A percentile compares a stretch with the other conserved stretches of the same genome.
phyloP scores from a whole-genome alignment of 176 grass and related monocot genomes.

The Microstegium vimineum region DNA sequence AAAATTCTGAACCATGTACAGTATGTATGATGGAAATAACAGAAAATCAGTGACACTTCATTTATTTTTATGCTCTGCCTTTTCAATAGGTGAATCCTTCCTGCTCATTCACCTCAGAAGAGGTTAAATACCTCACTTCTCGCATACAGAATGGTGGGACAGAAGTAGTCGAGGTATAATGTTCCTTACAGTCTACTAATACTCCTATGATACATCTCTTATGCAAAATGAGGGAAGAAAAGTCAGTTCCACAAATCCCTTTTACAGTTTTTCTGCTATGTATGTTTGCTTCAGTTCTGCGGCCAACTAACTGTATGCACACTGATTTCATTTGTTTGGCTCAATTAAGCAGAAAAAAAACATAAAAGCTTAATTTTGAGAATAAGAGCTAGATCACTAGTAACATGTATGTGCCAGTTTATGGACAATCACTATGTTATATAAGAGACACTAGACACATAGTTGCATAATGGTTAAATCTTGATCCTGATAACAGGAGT shows the following conservation, averaged over 20 bases:
- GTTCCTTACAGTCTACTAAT: neutral
- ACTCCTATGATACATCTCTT: neutral
- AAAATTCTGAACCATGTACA: neutral
- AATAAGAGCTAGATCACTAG: neutral
- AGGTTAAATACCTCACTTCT: constrained; percentile 67
- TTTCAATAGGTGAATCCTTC: constrained; percentile 57
- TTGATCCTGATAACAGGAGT: neutral
- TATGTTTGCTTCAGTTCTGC: neutral
- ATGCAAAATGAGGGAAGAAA: neutral
- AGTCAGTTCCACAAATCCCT: neutral
- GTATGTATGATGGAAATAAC: neutral
- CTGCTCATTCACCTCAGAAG: constrained; percentile 64
- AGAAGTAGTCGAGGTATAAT: constrained; percentile 86
- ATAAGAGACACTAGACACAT: neutral
- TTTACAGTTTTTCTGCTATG: neutral
- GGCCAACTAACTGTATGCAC: too few species aligned
- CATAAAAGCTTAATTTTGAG: constrained; percentile 14
- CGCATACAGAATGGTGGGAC: constrained; percentile 96
- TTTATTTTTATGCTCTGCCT: constrained; percentile 14
- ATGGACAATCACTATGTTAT: neutral
- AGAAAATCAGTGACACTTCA: neutral
- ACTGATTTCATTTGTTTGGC: constrained; percentile 1
- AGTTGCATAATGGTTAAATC: neutral
- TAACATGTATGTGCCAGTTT: neutral
- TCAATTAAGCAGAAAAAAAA: neutral